Evolutionary conservation across 2,329 filamentous ascomycete species (phyloP).

Genomic region (Aspergillus sp.): DNA sequence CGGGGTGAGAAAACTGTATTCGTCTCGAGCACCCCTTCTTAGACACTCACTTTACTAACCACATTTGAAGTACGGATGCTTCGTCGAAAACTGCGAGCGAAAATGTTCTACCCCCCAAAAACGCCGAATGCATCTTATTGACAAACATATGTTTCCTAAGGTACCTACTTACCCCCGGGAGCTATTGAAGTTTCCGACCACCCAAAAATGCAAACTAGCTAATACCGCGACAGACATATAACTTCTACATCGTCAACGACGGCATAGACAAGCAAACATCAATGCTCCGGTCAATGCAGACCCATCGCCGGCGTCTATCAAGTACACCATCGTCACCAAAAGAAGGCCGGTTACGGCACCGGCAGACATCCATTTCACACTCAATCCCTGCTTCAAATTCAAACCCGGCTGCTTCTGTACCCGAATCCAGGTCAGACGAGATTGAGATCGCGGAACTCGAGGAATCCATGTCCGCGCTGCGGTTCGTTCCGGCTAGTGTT

Average conservation of each 20-base stretch:
- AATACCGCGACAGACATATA: conserved; percentile 61
- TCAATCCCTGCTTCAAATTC: not conserved
- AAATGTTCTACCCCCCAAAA: conserved; percentile 83
- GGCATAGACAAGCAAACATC: conserved; percentile 86
- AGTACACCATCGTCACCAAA: conserved; percentile 30
- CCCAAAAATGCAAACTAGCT: not conserved
- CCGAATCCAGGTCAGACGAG: conserved; percentile 14
- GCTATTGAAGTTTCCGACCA: not conserved
- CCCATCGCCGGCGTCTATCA: conserved; percentile 36
- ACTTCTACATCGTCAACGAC: conserved; percentile 81
- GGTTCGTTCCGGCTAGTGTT: conserved; percentile 46
- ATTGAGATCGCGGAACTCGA: conserved; percentile 40
- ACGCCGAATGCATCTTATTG: conserved; percentile 81
- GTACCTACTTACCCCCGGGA: conserved; percentile 29
- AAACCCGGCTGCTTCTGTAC: not conserved
- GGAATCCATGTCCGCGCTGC: conserved; percentile 45
- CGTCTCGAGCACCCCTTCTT: conserved; percentile 15
- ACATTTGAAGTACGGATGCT: conserved; percentile 74
- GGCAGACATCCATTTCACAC: conserved; percentile 30
- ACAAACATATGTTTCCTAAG: conserved; percentile 89
- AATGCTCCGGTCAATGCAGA: conserved; percentile 58
- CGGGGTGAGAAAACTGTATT: conserved; percentile 82
- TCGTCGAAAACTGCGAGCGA: conserved; percentile 83
- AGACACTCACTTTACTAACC: not conserved
- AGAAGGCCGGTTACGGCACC: conserved; percentile 34